phyloP scores from a whole-genome alignment of 768 basidiomycete species.

The Lactifluus volemus region DNA sequence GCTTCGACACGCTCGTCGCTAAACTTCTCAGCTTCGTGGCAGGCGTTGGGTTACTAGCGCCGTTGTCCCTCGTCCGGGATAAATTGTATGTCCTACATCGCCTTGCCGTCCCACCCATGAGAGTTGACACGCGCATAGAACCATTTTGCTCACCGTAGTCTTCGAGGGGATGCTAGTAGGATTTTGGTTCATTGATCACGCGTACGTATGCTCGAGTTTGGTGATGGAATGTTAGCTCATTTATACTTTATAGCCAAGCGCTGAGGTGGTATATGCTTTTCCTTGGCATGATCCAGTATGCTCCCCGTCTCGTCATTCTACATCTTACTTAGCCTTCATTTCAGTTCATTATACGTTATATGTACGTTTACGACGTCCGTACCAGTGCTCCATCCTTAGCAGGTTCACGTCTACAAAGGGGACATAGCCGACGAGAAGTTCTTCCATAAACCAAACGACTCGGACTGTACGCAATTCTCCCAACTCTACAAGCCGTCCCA shows the following conservation, averaged over 20 bases:
- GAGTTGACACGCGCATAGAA: conserved; percentile 37
- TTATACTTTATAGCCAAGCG: conserved; percentile 44
- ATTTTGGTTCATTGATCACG: conserved; percentile 94
- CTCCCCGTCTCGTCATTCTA: conserved; percentile 9
- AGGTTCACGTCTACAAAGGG: conserved; percentile 39
- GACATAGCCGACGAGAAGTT: conserved; percentile 91
- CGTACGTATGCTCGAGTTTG: conserved; percentile 37
- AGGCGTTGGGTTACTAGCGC: conserved; percentile 78
- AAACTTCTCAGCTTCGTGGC: conserved; percentile 91
- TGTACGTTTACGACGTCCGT: conserved; percentile 40
- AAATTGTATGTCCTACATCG: conserved; percentile 57
- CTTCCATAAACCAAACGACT: conserved; percentile 91
- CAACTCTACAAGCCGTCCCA: conserved; percentile 62
- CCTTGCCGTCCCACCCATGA: neutral
- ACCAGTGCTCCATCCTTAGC: neutral
- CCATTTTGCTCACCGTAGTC: conserved; percentile 69
- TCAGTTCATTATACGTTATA: conserved; percentile 75
- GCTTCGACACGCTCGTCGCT: conserved; percentile 83
- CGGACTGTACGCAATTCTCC: conserved; percentile 84
- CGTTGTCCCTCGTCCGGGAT: conserved; percentile 78
- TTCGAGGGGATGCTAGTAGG: conserved; percentile 86
- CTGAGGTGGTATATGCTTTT: conserved; percentile 80
- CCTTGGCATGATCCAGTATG: conserved; percentile 76
- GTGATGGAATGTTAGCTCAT: conserved; percentile 1
- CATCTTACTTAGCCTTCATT: conserved; percentile 10